Conservation (phyloP, 257 asterid species). For the Plantago major region DNA sequence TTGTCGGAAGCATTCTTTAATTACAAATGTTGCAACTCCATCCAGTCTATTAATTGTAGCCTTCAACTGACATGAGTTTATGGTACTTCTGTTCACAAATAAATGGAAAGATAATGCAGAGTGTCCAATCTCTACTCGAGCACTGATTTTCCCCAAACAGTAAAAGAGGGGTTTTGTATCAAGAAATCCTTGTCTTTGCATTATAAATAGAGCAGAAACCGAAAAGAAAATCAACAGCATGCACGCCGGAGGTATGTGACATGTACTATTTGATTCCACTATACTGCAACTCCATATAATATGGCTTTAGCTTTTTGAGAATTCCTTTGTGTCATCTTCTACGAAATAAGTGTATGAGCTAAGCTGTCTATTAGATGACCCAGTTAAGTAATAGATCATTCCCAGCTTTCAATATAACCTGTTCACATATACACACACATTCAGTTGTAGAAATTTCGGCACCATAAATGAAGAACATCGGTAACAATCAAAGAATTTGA, state of each 20-base stretch:
- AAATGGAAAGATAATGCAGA: conserved; percentile 13
- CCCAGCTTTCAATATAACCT: conserved; percentile 20
- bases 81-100: conserved; percentile 22
- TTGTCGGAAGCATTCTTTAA: conserved; percentile 15
- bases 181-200: conserved; percentile 37
- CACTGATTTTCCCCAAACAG: conserved; percentile 24
- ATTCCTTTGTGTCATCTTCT: conserved; percentile 16
- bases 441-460: not conserved
- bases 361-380: conserved; percentile 18
- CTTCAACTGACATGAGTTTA: conserved; percentile 24
- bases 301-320: conserved; percentile 5
- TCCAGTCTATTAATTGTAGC: conserved; percentile 19
- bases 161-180: conserved; percentile 29
- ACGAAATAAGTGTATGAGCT: conserved; percentile 10
- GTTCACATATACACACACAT: conserved; percentile 9
- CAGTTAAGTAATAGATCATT: not conserved
- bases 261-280: conserved; percentile 7
- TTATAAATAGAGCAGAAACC: conserved; percentile 21
- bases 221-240: conserved; percentile 27
- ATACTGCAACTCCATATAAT: not conserved
- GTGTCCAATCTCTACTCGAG: conserved; percentile 20
- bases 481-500: not conserved
- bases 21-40: conserved; percentile 13
- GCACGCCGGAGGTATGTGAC: conserved; percentile 13
- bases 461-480: not conserved